A percentile compares a stretch with the other conserved stretches of the same genome.
Evolutionary conservation across 1,139 yeast genomes (phyloP).

Genomic region (Lodderomyces margitis): DNA sequence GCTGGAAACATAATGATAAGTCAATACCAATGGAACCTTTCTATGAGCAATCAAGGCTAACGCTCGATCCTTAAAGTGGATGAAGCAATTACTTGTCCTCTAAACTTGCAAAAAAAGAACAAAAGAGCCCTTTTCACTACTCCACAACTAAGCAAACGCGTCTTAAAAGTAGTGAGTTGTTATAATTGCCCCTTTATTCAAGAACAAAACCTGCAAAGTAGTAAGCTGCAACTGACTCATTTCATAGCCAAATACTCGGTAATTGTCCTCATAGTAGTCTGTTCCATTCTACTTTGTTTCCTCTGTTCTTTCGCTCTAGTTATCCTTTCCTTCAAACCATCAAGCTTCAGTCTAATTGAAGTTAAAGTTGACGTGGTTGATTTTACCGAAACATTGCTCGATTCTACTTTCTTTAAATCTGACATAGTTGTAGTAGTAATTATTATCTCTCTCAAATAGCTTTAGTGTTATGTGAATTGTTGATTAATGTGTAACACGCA

Average conservation of each 20-base stretch:
- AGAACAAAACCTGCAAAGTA: too few relatives aligned
- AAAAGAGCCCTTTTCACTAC: neutral
- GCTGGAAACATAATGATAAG: too few relatives aligned
- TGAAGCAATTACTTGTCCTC: too few relatives aligned
- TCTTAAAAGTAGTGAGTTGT: too few relatives aligned
- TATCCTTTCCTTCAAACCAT: conserved; percentile 1
- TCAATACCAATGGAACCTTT: too few relatives aligned
- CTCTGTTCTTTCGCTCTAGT: neutral
- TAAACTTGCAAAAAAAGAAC: neutral
- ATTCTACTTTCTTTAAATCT: conserved; percentile 13
- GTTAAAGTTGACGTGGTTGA: conserved; percentile 13
- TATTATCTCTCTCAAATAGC: neutral
- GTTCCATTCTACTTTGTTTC: neutral
- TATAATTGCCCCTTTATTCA: too few relatives aligned
- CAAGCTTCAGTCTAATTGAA: conserved; percentile 10
- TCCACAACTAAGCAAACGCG: too few relatives aligned
- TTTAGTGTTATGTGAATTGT: too few relatives aligned
- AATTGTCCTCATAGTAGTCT: conserved; percentile 2
- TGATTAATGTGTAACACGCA: too few relatives aligned
- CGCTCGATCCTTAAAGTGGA: too few relatives aligned
- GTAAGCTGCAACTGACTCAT: neutral
- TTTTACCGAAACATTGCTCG: conserved; percentile 11
- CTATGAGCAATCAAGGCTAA: too few relatives aligned
- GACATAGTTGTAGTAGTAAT: conserved; percentile 9
- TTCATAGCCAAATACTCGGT: conserved; percentile 4